Conservation (phyloP, 192 early-diverging fungal genomes). For the Entomortierella parvispora region DNA sequence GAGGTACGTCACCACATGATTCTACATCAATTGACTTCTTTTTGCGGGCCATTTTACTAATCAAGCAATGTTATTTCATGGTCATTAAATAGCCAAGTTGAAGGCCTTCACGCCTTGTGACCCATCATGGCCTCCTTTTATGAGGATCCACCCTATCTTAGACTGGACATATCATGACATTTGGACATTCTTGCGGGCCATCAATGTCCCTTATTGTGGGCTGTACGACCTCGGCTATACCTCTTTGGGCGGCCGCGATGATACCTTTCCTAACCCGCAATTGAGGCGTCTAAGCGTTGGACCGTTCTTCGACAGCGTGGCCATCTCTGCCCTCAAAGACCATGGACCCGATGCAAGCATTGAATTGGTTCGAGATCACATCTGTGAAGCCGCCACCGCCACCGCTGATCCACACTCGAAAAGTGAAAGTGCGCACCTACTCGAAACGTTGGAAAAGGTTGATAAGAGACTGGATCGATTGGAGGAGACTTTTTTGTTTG, state of each 20-base stretch:
- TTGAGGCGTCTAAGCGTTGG: constrained; percentile 54
- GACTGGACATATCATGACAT: constrained; percentile 90
- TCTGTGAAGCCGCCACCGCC: neutral
- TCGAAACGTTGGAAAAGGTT: constrained; percentile 30
- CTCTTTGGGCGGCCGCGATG: constrained; percentile 85
- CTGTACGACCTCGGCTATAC: constrained; percentile 95
- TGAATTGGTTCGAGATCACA: neutral
- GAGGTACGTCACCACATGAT: constrained; percentile 53
- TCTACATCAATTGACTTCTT: constrained; percentile 4
- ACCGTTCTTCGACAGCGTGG: constrained; percentile 34
- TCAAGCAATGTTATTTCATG: neutral
- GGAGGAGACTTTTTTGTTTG: constrained; percentile 56
- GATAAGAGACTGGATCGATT: constrained; percentile 56
- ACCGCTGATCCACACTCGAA: too few relatives aligned
- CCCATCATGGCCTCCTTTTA: constrained; percentile 89
- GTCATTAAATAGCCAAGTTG: constrained; percentile 30
- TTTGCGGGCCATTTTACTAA: neutral
- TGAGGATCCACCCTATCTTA: constrained; percentile 92
- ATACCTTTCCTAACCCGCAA: constrained; percentile 88
- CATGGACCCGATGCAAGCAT: constrained; percentile 5
- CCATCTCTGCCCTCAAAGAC: constrained; percentile 31
- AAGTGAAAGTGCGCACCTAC: neutral
- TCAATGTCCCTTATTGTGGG: constrained; percentile 83
- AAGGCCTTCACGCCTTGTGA: constrained; percentile 80
- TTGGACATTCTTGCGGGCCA: constrained; percentile 77